Conservation (phyloP, 805 yeast species). For the Ogataea nakhonphanomensis region DNA sequence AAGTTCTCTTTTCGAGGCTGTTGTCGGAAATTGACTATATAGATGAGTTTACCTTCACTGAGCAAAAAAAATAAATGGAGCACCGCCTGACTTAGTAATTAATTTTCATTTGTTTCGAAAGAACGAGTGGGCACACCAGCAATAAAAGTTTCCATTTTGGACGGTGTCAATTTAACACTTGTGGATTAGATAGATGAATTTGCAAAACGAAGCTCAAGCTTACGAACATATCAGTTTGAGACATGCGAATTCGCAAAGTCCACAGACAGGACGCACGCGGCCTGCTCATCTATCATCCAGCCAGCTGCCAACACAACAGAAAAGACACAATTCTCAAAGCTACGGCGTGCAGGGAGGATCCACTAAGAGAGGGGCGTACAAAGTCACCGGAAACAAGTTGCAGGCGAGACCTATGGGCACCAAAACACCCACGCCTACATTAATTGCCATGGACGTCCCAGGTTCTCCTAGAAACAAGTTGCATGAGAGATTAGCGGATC, state of each 20-base stretch:
- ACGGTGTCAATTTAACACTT: background rate
- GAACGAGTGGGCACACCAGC: slow-evolving; percentile 8
- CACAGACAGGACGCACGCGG: slow-evolving; percentile 11
- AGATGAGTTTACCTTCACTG: background rate
- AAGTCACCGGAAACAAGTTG: background rate
- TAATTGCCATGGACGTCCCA: slow-evolving; percentile 21
- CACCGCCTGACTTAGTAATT: slow-evolving; percentile 4
- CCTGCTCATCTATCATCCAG: slow-evolving; percentile 15
- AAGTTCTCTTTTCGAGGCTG: slow-evolving; percentile 12
- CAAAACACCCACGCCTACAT: slow-evolving; percentile 24
- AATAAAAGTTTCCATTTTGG: background rate
- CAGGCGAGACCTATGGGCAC: slow-evolving; percentile 8
- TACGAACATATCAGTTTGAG: slow-evolving; percentile 3
- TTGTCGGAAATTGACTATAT: slow-evolving; percentile 6
- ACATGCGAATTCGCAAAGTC: slow-evolving; percentile 1
- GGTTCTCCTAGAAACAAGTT: slow-evolving; percentile 25
- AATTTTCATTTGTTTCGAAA: slow-evolving; percentile 1
- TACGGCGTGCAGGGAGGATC: slow-evolving; percentile 18
- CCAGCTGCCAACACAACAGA: slow-evolving; percentile 27
- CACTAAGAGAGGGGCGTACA: slow-evolving; percentile 24
- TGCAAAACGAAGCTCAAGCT: slow-evolving; percentile 4
- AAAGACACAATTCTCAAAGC: slow-evolving; percentile 32
- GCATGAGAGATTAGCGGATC: slow-evolving; percentile 18
- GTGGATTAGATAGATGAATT: slow-evolving; percentile 1
- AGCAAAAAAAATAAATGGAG: background rate